Percentiles rank a stretch among this genome's conserved stretches.
Conservation (phyloP, 768 basidiomycete species). For the Lactifluus pinguis region DNA sequence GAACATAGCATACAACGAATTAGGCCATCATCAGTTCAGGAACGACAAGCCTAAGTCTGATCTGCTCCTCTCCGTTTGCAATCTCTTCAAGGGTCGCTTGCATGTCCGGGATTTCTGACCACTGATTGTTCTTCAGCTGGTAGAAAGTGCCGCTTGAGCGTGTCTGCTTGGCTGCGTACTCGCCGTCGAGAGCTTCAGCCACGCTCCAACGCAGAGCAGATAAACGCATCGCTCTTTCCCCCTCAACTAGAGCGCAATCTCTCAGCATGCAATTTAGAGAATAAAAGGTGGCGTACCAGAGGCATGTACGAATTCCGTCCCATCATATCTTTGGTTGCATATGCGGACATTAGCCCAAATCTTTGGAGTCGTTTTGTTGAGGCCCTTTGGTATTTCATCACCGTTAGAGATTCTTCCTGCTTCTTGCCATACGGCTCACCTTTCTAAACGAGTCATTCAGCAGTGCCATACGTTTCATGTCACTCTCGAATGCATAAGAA, state of each 20-base stretch:
- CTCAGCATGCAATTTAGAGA: neutral
- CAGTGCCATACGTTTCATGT: neutral
- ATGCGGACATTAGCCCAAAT: neutral
- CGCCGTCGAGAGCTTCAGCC: neutral
- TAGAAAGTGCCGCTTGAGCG: constrained; percentile 5
- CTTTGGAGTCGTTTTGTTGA: neutral
- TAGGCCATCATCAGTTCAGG: too few species aligned
- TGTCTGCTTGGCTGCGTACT: neutral
- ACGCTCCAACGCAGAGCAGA: constrained; percentile 7
- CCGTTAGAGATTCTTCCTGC: neutral
- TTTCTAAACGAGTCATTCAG: neutral
- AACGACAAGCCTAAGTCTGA: too few species aligned
- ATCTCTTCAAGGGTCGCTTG: too few species aligned
- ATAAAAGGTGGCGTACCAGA: neutral
- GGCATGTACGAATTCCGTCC: neutral
- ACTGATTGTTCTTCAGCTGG: too few species aligned
- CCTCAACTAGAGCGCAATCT: neutral
- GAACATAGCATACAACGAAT: too few species aligned
- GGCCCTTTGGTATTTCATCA: neutral
- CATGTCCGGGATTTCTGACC: too few species aligned
- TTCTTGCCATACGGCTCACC: neutral
- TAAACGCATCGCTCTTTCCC: neutral
- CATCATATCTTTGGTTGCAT: neutral
- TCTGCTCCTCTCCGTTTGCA: too few species aligned
- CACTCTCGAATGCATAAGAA: neutral